phyloP scores from a whole-genome alignment of 805 yeast species.

The Suhomyces vadensis region DNA sequence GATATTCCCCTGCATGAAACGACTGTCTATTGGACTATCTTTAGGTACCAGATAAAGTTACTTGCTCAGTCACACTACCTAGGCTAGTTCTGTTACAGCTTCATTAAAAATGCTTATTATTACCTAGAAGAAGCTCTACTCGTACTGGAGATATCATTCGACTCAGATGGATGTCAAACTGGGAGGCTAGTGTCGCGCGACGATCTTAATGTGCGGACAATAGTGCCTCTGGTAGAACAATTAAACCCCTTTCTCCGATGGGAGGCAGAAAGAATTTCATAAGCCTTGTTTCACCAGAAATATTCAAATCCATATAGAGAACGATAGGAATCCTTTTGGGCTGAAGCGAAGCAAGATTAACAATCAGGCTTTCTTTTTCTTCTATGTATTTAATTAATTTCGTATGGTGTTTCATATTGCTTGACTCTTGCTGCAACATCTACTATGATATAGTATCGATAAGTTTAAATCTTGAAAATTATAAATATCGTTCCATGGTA shows the following conservation, averaged over 20 bases:
- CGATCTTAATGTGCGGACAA: not conserved
- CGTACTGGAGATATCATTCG: no score
- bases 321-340: not conserved
- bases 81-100: no score
- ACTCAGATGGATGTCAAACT: no score
- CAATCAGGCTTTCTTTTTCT: no score
- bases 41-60: no score
- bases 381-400: not conserved
- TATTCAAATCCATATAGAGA: not conserved
- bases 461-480: not conserved
- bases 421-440: constrained; percentile 1
- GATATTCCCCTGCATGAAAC: constrained; percentile 1
- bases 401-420: not conserved
- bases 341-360: not conserved
- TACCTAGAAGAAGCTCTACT: no score
- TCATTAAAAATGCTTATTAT: no score
- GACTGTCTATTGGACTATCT: no score
- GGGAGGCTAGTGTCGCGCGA: not conserved
- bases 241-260: not conserved
- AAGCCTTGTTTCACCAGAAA: constrained; percentile 1
- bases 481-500: no score
- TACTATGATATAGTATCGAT: not conserved
- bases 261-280: not conserved
- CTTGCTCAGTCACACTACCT: no score
- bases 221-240: not conserved